Conservation (phyloP, 129 eudicot genomes). For the Calendula officinalis region DNA sequence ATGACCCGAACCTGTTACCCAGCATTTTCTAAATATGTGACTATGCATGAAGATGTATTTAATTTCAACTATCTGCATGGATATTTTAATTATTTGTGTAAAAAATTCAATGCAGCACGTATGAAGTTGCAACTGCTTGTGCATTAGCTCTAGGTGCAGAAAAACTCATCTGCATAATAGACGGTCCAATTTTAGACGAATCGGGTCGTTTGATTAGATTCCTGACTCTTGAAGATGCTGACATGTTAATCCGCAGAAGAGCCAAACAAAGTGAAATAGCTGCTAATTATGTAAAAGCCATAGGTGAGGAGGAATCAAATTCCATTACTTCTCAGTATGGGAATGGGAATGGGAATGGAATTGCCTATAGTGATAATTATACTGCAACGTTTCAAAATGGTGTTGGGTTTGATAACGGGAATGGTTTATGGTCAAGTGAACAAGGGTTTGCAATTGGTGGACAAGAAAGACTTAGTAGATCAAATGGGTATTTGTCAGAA, state of each 20-base stretch:
- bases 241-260: constrained; percentile 68
- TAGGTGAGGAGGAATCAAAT: constrained; percentile 55
- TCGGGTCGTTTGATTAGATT: constrained; percentile 79
- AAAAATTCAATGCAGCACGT: constrained; percentile 66
- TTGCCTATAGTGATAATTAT: constrained; percentile 33
- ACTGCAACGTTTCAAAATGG: constrained; percentile 79
- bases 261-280: constrained; percentile 94
- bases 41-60: constrained; percentile 1
- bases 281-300: constrained; percentile 89
- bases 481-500: constrained; percentile 86
- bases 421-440: constrained; percentile 84
- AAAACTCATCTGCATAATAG: constrained; percentile 87
- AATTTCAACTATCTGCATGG: constrained; percentile 1
- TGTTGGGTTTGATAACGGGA: constrained; percentile 89
- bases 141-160: constrained; percentile 96
- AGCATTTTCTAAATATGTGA: background rate
- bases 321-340: constrained; percentile 18
- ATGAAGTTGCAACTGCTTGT: constrained; percentile 99
- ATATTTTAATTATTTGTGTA: constrained; percentile 2
- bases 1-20: background rate
- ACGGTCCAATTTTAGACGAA: constrained; percentile 91
- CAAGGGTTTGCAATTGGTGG: constrained; percentile 98
- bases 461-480: constrained; percentile 73
- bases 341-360: constrained; percentile 43
- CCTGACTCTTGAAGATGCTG: constrained; percentile 87